Conservation (phyloP, 73 alveolate species). For the Durusdinium trenchii region DNA sequence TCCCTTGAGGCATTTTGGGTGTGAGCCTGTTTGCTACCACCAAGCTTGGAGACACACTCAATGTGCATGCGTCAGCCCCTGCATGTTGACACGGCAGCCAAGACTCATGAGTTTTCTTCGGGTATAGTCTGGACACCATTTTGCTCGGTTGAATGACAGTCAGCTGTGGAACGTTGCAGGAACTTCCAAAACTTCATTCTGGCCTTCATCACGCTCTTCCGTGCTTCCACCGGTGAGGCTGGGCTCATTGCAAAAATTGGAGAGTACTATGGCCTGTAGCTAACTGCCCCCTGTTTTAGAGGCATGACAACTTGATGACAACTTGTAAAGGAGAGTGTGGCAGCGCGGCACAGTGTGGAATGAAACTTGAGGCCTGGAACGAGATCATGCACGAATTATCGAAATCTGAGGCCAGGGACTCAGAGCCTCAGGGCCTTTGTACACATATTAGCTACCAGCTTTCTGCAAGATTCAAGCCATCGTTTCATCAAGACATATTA, state of each 20-base stretch:
- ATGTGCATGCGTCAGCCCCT: conserved; percentile 69
- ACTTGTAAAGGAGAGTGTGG: not conserved
- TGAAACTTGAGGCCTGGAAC: conserved; percentile 96
- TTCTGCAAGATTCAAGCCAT: not conserved
- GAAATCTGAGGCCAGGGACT: conserved; percentile 32
- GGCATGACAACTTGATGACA: not conserved
- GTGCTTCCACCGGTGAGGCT: conserved; percentile 97
- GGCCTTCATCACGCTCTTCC: conserved; percentile 96
- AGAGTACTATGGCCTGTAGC: not conserved
- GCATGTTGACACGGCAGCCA: not conserved
- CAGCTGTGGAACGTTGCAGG: conserved; percentile 23
- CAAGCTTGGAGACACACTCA: conserved; percentile 85
- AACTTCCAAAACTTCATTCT: conserved; percentile 96
- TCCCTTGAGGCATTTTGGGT: conserved; percentile 96
- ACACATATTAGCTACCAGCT: too few relatives aligned
- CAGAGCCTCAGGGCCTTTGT: not conserved
- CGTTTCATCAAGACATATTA: not conserved
- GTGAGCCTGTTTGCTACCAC: conserved; percentile 96
- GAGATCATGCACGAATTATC: conserved; percentile 97
- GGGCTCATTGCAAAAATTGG: not conserved
- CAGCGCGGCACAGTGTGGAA: not conserved
- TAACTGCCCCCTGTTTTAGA: not conserved
- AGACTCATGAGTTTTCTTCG: not conserved
- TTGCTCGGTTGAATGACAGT: not conserved
- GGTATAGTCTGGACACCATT: too few relatives aligned